A percentile compares a stretch with the other conserved stretches of the same genome.
Conservation (phyloP, 2,329 filamentous ascomycete species). For the Aspergillus sp. region DNA sequence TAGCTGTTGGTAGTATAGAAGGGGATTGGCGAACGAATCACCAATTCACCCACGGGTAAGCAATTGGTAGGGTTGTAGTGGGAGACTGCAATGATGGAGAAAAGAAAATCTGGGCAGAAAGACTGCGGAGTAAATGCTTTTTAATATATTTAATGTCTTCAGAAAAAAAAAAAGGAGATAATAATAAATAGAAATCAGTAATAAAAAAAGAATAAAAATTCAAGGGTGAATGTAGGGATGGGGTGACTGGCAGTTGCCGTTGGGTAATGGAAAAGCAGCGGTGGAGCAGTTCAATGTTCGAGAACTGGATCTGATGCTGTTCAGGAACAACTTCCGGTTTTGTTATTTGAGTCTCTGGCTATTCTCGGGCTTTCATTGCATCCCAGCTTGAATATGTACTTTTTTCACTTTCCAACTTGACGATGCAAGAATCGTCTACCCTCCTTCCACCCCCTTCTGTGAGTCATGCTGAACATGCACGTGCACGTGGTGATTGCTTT, state of each 20-base stretch:
- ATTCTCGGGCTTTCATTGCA: background rate
- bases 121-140: background rate
- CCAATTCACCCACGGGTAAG: background rate
- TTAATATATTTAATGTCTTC: background rate
- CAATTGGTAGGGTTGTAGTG: background rate
- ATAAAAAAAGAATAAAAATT: conserved; percentile 4
- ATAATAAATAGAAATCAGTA: background rate
- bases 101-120: background rate
- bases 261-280: conserved; percentile 20
- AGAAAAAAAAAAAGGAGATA: background rate
- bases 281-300: background rate
- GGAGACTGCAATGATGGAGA: background rate
- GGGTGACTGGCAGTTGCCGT: conserved; percentile 17
- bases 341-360: background rate
- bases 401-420: background rate
- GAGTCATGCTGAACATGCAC: background rate
- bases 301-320: background rate
- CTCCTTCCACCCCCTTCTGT: background rate
- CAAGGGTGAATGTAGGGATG: conserved; percentile 18
- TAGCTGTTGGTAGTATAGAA: background rate
- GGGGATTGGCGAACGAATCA: background rate
- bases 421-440: background rate
- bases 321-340: background rate
- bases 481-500: conserved; percentile 1
- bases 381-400: background rate